Evolutionary conservation across 2,329 filamentous ascomycete species (phyloP), one percentile per base, ranked within the genome.

Genomic region (Alternaria consortialis): DNA sequence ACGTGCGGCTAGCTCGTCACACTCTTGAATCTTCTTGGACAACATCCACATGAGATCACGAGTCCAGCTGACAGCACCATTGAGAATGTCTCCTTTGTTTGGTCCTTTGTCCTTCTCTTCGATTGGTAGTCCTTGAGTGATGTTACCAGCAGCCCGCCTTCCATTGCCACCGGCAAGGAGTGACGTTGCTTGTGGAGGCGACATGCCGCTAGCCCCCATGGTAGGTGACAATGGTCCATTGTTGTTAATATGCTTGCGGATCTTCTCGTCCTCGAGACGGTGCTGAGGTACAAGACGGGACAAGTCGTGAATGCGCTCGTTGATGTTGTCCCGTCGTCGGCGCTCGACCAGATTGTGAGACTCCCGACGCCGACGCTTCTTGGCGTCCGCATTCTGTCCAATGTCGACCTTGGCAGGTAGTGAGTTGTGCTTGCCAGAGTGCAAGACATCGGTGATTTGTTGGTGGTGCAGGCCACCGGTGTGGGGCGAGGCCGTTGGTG

Each of bases 71-170:
- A 98, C 95, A 34, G 94, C 92, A 31, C 95, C 94, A 74, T 98
- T 98, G 71, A 99, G 89, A 61, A 99, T 98, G 72, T 99, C 95
- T 50, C 95, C 95, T 82, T 99, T 99, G 84, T 98, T 98, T 6
- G 95, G 95, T 0, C 95, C 95, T 77, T 98, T 98, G 81, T 99
- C 95, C 78, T 98, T 98, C 69, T 98, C 95, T 72, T 99, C 95
- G 36, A 97, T 87, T 0, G 95, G 94, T 31, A 98, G 86, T 13
- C 94, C 93, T 66, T 94, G 94, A 6, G 93, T 97, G 72, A 97
- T 97, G 75, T 91, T 96, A 37, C 90, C 88, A 32, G 90, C 88
- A 31, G 93, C 93, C 64, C 94, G 89, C 66, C 93, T 88, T 40
- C 92, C 93, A 66, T 90, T 91, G 25, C 92, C 92, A 15, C 93